Evolutionary conservation across 2,329 filamentous ascomycete genomes (phyloP), one percentile per base, ranked within the genome.

Genomic region (Penicillium sp.): DNA sequence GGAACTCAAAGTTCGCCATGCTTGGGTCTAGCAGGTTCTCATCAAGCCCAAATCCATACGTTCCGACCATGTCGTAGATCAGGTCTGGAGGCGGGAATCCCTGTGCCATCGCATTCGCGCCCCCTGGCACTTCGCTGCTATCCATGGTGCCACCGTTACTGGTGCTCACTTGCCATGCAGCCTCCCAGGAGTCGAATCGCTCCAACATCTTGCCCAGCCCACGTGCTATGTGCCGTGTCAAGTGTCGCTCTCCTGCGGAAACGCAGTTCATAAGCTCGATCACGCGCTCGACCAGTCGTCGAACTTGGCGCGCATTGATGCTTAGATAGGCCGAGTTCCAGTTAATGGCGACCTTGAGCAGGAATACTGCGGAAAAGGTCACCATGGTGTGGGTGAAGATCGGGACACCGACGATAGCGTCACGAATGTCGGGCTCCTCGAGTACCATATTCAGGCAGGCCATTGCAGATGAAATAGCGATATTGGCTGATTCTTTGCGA

Each of bases 401-500:
- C 5, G 74, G 69, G 0, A 78, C 75, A 1, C 77, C 76, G 18
- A 76, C 73, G 15, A 73, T 69, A 15, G 75, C 75, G 32, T 75
- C 72, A 3, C 72, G 70, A 43, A 79, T 77, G 53, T 76, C 70
- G 13, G 66, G 62, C 37, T 78, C 76, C 18, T 80, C 73, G 0
- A 75, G 66, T 1, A 72, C 69, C 60, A 75, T 74, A 44, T 73
- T 73, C 1, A 79, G 63, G 42, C 72, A 74, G 6, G 69, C 67
- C 64, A 74, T 77, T 51, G 63, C 77, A 37, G 68, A 79, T 59
- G 63, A 75, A 59, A 70, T 79, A 61, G 62, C 76, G 61, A 73
- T 70, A 45, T 72, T 72, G 20, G 72, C 72, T 3, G 67, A 71
- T 54, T 73, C 70, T 56, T 72, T 73, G 47, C 69, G 72, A 40